phyloP scores from a whole-genome alignment of 306 rosid genomes.

The Cicer bijugum region DNA sequence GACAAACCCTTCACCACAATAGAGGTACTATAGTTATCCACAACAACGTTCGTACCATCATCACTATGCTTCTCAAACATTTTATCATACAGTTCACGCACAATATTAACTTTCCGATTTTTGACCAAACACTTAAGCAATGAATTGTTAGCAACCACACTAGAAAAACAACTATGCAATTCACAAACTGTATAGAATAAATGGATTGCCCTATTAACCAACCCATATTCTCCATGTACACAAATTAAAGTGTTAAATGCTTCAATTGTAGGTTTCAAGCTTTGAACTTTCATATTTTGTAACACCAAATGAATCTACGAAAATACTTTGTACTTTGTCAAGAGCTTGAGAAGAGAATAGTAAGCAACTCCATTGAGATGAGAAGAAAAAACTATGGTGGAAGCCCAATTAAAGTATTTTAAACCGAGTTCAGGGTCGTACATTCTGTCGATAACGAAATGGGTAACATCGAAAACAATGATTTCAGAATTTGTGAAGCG shows the following conservation, averaged over 20 bases:
- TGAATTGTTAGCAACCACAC: slow-evolving; percentile 59
- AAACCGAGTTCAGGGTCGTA: slow-evolving; percentile 61
- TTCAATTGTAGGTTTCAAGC: slow-evolving; percentile 58
- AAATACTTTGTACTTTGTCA: slow-evolving; percentile 61
- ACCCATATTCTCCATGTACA: slow-evolving; percentile 61
- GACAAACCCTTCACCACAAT: slow-evolving; percentile 72
- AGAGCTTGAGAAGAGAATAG: slow-evolving; percentile 69
- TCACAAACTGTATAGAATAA: slow-evolving; percentile 48
- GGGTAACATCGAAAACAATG: slow-evolving; percentile 65
- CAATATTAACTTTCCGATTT: slow-evolving; percentile 52
- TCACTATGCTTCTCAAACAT: slow-evolving; percentile 53
- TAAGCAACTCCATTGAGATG: slow-evolving; percentile 56
- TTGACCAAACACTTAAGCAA: slow-evolving; percentile 60
- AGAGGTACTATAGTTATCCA: slow-evolving; percentile 74
- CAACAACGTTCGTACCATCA: slow-evolving; percentile 17
- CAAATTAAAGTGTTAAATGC: slow-evolving; percentile 56
- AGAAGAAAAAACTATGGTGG: slow-evolving; percentile 50
- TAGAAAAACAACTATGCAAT: slow-evolving; percentile 54
- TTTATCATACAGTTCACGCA: slow-evolving; percentile 69
- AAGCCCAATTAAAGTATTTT: slow-evolving; percentile 79
- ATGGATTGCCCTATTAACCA: slow-evolving; percentile 63
- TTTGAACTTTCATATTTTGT: slow-evolving; percentile 50
- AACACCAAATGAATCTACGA: slow-evolving; percentile 60
- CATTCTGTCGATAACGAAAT: slow-evolving; percentile 72
- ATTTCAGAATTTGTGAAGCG: slow-evolving; percentile 57